Percentiles rank a stretch among this genome's conserved stretches.
These are phyloP conservation scores for Hypoxylon intermedium DNA, from an alignment of 495 filamentous ascomycete species.

Conservation along the genomic window DNA sequence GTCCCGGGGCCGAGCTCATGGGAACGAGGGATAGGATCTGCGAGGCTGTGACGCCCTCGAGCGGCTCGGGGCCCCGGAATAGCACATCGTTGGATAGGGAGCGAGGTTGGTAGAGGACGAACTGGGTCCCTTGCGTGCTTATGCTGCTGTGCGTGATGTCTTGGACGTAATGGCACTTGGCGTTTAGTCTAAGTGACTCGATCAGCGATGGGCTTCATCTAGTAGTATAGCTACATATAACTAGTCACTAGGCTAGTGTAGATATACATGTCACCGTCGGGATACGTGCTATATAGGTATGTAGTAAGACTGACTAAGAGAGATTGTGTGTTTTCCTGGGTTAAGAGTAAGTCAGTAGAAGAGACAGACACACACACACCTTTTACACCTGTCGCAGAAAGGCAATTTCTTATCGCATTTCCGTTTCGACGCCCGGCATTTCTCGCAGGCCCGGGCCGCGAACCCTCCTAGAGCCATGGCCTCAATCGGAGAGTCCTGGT, in stretches of 20 bases:
- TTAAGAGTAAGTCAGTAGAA: not conserved
- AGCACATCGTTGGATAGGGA: constrained; percentile 36
- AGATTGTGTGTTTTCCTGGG: not conserved
- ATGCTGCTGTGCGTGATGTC: constrained; percentile 30
- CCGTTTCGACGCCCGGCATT: constrained; percentile 43
- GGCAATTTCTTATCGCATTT: constrained; percentile 48
- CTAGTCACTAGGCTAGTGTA: too few relatives aligned
- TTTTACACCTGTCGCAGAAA: constrained; percentile 42
- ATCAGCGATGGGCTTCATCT: constrained; percentile 15
- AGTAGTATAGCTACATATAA: not conserved
- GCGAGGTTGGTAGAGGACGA: constrained; percentile 40
- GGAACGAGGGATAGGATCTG: constrained; percentile 42
- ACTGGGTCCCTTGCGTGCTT: constrained; percentile 23
- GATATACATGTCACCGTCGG: too few relatives aligned
- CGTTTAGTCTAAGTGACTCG: constrained; percentile 32
- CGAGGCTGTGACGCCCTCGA: constrained; percentile 37
- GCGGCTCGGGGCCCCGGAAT: constrained; percentile 38
- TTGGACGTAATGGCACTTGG: constrained; percentile 44
- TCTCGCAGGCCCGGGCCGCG: constrained; percentile 46
- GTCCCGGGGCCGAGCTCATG: constrained; percentile 19
- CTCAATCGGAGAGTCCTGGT: constrained; percentile 29
- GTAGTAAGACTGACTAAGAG: not conserved
- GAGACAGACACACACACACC: constrained; percentile 21
- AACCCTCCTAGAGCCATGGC: constrained; percentile 18
- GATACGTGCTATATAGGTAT: too few relatives aligned